Percentiles rank a stretch among this genome's conserved stretches.
These are phyloP conservation scores for Mercurialis annua DNA, from an alignment of 345 rosid genomes.

Conservation along the genomic window DNA sequence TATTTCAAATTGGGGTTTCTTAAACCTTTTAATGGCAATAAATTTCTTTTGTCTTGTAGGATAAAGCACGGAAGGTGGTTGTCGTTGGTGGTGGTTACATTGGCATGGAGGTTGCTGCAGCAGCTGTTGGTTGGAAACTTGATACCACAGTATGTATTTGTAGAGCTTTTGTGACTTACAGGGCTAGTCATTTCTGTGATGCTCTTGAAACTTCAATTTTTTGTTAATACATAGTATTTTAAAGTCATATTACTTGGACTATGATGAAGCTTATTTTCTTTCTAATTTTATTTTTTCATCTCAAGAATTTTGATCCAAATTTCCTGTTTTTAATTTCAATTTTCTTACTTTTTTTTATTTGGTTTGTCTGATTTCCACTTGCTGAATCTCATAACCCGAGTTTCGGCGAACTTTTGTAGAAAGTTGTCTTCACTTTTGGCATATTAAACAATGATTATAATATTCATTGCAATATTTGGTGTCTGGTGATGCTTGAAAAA, in stretches of 20 bases:
- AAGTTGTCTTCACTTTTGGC: neutral
- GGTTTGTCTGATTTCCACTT: neutral
- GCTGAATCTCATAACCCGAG: neutral
- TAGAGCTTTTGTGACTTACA: neutral
- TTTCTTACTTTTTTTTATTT: neutral
- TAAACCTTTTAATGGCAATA: constrained; percentile 6
- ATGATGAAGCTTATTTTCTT: neutral
- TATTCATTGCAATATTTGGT: neutral
- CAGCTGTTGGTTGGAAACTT: constrained; percentile 89
- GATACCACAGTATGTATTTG: constrained; percentile 63
- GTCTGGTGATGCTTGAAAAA: constrained; percentile 5
- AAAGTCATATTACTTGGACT: neutral
- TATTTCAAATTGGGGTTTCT: neutral
- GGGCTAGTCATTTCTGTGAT: neutral
- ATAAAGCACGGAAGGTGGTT: constrained; percentile 69
- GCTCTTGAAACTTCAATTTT: neutral
- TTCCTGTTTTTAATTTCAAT: neutral
- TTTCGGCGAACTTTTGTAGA: neutral
- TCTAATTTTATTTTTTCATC: neutral
- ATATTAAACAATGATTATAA: neutral
- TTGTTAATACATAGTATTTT: neutral
- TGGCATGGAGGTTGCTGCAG: constrained; percentile 99
- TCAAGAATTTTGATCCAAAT: constrained; percentile 2
- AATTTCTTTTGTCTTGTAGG: constrained; percentile 36
- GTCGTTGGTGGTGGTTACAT: constrained; percentile 97